phyloP scores from a whole-genome alignment of 2,329 filamentous ascomycete genomes.

The Xylaria polymorpha region DNA sequence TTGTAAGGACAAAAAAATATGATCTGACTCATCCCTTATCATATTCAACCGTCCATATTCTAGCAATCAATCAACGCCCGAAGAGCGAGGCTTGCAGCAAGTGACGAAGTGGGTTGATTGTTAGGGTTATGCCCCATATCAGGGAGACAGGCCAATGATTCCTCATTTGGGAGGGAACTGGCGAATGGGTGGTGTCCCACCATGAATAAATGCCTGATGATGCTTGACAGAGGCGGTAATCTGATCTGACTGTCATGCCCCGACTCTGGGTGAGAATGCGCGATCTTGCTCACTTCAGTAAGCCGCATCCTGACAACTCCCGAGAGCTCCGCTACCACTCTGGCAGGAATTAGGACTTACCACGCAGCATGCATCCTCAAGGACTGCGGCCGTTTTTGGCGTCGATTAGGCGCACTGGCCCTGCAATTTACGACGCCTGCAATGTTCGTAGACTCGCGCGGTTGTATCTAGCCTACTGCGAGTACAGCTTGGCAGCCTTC shows the following conservation, averaged over 20 bases:
- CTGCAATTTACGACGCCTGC: slow-evolving; percentile 21
- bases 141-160: neutral
- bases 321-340: slow-evolving; percentile 17
- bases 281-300: slow-evolving; percentile 16
- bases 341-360: neutral
- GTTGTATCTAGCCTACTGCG: slow-evolving; percentile 18
- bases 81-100: slow-evolving; percentile 27
- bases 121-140: slow-evolving; percentile 10
- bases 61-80: slow-evolving; percentile 4
- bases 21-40: slow-evolving; percentile 25
- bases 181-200: slow-evolving; percentile 4
- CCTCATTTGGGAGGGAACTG: slow-evolving; percentile 8
- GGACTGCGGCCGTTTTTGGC: slow-evolving; percentile 10
- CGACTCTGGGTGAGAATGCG: slow-evolving; percentile 2
- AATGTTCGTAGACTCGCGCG: slow-evolving; percentile 10
- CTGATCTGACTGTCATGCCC: neutral
- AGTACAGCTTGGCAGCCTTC: slow-evolving; percentile 16
- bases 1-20: neutral
- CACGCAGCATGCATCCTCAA: slow-evolving; percentile 5
- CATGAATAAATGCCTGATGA: neutral
- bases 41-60: slow-evolving; percentile 1
- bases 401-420: slow-evolving; percentile 7
- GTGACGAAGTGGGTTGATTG: slow-evolving; percentile 1
- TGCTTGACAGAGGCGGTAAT: neutral
- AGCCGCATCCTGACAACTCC: slow-evolving; percentile 28